Percentiles rank a stretch among this genome's conserved stretches.
Evolutionary conservation across 2,329 filamentous ascomycete genomes (phyloP).

Genomic region (Colletotrichum sp.): DNA sequence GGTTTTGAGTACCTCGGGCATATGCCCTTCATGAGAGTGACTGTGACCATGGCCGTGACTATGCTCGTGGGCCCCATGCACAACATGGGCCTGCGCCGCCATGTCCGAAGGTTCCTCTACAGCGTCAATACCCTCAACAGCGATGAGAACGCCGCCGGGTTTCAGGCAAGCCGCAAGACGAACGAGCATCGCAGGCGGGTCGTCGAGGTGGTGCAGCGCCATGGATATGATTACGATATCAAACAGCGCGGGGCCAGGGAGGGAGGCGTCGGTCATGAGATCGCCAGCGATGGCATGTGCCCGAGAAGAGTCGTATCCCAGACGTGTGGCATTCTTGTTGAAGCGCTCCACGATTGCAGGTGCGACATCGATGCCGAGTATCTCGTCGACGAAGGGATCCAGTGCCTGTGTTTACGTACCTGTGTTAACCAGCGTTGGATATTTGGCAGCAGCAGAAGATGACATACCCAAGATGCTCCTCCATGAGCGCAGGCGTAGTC

Average conservation of each 20-base stretch:
- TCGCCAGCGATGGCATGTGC: conserved; percentile 36
- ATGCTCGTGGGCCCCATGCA: background rate
- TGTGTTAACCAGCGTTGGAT: background rate
- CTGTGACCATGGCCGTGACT: background rate
- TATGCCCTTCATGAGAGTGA: background rate
- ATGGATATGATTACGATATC: conserved; percentile 38
- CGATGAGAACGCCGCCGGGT: conserved; percentile 34
- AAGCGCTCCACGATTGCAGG: conserved; percentile 34
- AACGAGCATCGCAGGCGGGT: conserved; percentile 29
- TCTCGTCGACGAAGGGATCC: conserved; percentile 29
- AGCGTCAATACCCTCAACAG: conserved; percentile 33
- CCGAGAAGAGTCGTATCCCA: conserved; percentile 25
- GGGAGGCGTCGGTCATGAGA: conserved; percentile 26
- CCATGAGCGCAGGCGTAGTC: conserved; percentile 25
- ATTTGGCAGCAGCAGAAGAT: background rate
- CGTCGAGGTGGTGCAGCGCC: conserved; percentile 40
- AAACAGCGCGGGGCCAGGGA: conserved; percentile 28
- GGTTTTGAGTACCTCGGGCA: conserved; percentile 15
- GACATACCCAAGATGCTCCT: conserved; percentile 19
- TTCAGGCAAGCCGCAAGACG: conserved; percentile 31
- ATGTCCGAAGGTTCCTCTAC: conserved; percentile 3
- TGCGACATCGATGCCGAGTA: conserved; percentile 40
- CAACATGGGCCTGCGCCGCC: conserved; percentile 19
- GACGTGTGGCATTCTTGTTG: conserved; percentile 30
- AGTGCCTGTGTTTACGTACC: conserved; percentile 37